Evolutionary conservation across 257 asterid genomes (phyloP), one percentile per base, ranked within the genome.

Genomic region (Solanum virginianum): DNA sequence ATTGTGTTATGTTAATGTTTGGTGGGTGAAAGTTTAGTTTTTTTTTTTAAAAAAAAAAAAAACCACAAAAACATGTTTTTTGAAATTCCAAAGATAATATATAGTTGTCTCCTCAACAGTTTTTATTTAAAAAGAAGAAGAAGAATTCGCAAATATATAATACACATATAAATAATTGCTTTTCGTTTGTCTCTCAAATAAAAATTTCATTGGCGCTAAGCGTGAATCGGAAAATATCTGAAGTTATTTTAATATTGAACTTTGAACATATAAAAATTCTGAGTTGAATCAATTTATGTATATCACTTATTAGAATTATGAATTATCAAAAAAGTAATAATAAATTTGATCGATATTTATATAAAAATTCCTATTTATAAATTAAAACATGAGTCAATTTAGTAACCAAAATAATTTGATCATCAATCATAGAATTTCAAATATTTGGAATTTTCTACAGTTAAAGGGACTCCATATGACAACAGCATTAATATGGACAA

Each of bases 61-160:
- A 43, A 43, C 10, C 7, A 43, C 47, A 4, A 43, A 41, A 43
- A 43, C 47, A 43, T 43, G 47, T 43, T 8, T 43, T 43, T 43
- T 8, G 47, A 43, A 43, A 7, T 43, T 43, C 10, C 47, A 43
- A 43, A 43, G n/a, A 59, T 59, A 20, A 59, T 59, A 4, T 8
- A 0, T 0, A 59, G 15, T 10, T 6, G 10, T 0, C 7, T 59
- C n/a, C n/a, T 2, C 66, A 59, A 4, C 4, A 20, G 6, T 7
- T 20, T n/a, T 20, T 59, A n/a, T 59, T 43, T 56, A 17, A 3
- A 59, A 20, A 36, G 41, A 36, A 36, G 41, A 36, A 36, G 41
- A 20, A 4, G n/a, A n/a, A 59, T 4, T 59, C 4, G 0, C 66
- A 59, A 13, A 59, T 59, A n/a, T 59, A 59, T 59, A 59, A n/a